Percentiles rank a stretch among this genome's conserved stretches.
Evolutionary conservation across 2,329 filamentous ascomycete species (phyloP).

Genomic region (Talaromyces sp.): DNA sequence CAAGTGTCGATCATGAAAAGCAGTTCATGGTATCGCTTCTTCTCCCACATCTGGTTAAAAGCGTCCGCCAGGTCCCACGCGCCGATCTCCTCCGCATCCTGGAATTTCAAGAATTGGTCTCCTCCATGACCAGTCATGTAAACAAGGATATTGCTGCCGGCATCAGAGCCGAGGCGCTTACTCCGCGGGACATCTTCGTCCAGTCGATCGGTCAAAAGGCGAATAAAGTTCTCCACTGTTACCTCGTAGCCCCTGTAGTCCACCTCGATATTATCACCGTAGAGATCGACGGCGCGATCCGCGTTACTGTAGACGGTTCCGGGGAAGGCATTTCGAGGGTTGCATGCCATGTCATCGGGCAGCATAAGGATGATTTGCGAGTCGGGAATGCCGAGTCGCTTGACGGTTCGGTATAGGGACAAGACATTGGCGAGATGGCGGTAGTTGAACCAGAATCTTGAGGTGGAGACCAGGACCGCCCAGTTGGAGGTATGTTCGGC

Average conservation of each 20-base stretch:
- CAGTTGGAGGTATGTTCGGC: constrained; percentile 88
- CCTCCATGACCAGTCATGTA: constrained; percentile 99
- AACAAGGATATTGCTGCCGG: constrained; percentile 93
- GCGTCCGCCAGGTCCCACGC: constrained; percentile 95
- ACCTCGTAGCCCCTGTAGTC: constrained; percentile 98
- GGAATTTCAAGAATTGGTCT: constrained; percentile 97
- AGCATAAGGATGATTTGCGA: constrained; percentile 99
- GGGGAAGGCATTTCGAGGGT: constrained; percentile 95
- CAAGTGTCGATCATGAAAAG: constrained; percentile 99
- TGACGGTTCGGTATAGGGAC: constrained; percentile 96
- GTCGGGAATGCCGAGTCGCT: constrained; percentile 95
- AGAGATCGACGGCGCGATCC: constrained; percentile 90
- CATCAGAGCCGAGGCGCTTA: constrained; percentile 91
- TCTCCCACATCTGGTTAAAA: constrained; percentile 99
- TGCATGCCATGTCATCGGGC: constrained; percentile 99
- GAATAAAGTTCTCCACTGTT: constrained; percentile 98
- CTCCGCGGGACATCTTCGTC: constrained; percentile 92
- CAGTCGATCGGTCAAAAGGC: constrained; percentile 89
- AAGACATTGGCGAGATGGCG: constrained; percentile 96
- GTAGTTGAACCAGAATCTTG: constrained; percentile 99
- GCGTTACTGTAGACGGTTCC: constrained; percentile 99
- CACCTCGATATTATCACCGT: constrained; percentile 98
- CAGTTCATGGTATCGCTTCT: constrained; percentile 97
- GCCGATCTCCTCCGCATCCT: constrained; percentile 96
- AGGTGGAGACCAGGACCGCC: constrained; percentile 98